Evolutionary conservation across 2,329 filamentous ascomycete genomes (phyloP), one percentile per base, ranked within the genome.

Genomic region (Alternaria sp.): DNA sequence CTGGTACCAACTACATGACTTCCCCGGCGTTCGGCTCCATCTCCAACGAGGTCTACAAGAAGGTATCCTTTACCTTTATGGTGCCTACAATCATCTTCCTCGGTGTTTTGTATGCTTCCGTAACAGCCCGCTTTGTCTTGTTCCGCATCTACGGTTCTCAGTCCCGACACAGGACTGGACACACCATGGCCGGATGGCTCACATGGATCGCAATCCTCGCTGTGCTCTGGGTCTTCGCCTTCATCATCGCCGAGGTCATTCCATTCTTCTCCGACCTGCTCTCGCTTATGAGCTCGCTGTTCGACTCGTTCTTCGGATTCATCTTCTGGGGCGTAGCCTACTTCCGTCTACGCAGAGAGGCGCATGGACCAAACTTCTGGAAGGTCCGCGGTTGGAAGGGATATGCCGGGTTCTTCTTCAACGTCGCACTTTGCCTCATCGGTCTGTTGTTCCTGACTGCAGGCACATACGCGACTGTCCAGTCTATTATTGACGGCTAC

Each of bases 271-370:
- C 89, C 9, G 93, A 93, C 64, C 83, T 87, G 68, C 80, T 87
- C n/a, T 89, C 89, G 5, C 84, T 93, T 65, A 92, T 94, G 90
- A 92, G 89, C n/a, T 93, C 93, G 5, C 87, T 97, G 2, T 97
- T 97, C 76, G 93, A 97, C 81, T 95, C 92, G 58, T 95, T 94
- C 85, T 95, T 95, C 73, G 94, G 94, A 23, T 97, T 97, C 84
- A 97, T 97, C 75, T 97, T 97, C 84, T 97, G 92, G 92, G 92
- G 91, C 12, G 87, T 93, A 2, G 92, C 92, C 1, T 95, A 93
- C 75, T 87, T 94, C 74, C 87, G 91, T 60, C 92, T 95, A 91
- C 86, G 91, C 51, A 82, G 82, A 20, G 90, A 87, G 2, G 90
- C 92, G 66, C 85, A 88, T 37, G 84, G 86, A 7, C 75, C 85